A percentile compares a stretch with the other conserved stretches of the same genome.
These are phyloP conservation scores for Aureobasidium mangrovei DNA, from an alignment of 2,329 filamentous ascomycete genomes.

Conservation along the genomic window DNA sequence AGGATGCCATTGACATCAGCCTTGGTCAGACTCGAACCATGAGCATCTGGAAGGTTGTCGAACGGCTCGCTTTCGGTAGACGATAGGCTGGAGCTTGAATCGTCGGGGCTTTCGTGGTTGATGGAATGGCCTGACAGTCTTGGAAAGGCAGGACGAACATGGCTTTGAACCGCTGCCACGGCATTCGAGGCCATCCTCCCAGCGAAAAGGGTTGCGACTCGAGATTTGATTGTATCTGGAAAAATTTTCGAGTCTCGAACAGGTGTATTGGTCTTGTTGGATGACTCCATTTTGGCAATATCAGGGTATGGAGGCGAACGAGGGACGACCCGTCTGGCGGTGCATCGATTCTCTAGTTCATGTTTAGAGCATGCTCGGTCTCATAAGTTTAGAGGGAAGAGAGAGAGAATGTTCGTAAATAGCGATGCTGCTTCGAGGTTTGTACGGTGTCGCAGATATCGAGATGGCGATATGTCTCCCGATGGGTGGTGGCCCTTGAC, in stretches of 20 bases:
- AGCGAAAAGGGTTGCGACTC: not conserved
- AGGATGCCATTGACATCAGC: conserved; percentile 14
- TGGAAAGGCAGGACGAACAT: not conserved
- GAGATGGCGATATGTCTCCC: conserved; percentile 1
- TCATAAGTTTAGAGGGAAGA: not conserved
- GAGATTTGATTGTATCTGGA: not conserved
- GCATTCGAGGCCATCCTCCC: not conserved
- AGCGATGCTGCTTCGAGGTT: not conserved
- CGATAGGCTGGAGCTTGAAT: conserved; percentile 11
- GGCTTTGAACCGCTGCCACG: not conserved
- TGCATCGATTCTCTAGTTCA: not conserved
- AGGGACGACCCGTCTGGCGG: not conserved
- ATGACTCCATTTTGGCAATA: conserved; percentile 5
- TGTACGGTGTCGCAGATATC: not conserved
- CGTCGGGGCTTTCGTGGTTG: not conserved
- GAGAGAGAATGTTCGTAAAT: not conserved
- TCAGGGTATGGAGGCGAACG: conserved; percentile 11
- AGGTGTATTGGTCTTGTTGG: not conserved
- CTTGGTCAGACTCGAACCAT: conserved; percentile 5
- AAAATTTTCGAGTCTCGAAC: not conserved
- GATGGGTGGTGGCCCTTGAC: not conserved
- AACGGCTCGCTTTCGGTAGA: conserved; percentile 11
- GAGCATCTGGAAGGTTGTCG: conserved; percentile 7
- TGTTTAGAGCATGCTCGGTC: conserved; percentile 1
- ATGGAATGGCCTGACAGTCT: conserved; percentile 2